Conservation (phyloP, 345 rosid genomes). For the Bretschneidera sinensis region DNA sequence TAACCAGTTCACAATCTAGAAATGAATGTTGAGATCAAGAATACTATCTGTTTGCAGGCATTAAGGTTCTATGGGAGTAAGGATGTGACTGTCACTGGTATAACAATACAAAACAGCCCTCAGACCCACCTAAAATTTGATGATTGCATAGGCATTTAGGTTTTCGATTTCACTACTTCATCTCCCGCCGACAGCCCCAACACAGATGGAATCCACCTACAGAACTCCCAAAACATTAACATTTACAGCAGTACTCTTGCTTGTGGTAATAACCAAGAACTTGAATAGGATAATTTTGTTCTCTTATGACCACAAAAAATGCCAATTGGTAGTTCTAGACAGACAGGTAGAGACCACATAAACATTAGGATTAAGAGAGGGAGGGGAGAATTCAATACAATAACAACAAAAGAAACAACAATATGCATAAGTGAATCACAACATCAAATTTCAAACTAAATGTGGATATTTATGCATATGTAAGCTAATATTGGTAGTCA, state of each 20-base stretch:
- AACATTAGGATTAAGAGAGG: background rate
- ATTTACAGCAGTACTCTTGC: slow-evolving; percentile 54
- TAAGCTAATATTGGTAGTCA: no score
- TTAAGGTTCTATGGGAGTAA: slow-evolving; percentile 79
- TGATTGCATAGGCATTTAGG: slow-evolving; percentile 53
- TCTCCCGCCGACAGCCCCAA: slow-evolving; percentile 79
- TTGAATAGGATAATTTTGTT: slow-evolving; percentile 4
- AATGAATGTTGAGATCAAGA: background rate
- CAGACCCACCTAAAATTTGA: slow-evolving; percentile 90
- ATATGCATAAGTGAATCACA: no score
- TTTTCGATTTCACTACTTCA: slow-evolving; percentile 46
- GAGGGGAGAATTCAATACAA: background rate
- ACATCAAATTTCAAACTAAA: no score
- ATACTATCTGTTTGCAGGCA: slow-evolving; percentile 44
- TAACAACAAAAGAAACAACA: no score
- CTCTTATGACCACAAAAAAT: background rate
- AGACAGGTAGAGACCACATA: slow-evolving; percentile 5
- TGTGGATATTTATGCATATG: no score
- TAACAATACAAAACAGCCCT: slow-evolving; percentile 86
- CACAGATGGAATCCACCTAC: slow-evolving; percentile 88
- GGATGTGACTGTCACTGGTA: slow-evolving; percentile 59
- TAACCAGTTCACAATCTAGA: background rate
- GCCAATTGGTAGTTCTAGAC: slow-evolving; percentile 6
- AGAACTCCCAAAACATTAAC: slow-evolving; percentile 61
- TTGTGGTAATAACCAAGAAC: slow-evolving; percentile 54